Evolutionary conservation across 1,284 basidiomycete genomes (phyloP).

Genomic region (Athelia psychrophila): DNA sequence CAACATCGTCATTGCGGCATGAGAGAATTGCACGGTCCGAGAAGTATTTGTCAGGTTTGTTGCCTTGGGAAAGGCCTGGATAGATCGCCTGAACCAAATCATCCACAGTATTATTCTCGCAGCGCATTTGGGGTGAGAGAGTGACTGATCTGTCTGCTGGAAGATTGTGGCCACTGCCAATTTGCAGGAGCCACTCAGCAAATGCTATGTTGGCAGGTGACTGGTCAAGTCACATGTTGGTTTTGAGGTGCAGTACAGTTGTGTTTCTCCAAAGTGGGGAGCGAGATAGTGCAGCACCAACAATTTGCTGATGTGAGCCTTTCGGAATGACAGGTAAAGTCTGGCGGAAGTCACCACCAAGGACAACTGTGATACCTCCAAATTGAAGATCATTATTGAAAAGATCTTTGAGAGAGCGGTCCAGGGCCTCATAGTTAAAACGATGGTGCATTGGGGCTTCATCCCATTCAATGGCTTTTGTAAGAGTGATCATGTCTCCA

Average conservation of each 20-base stretch:
- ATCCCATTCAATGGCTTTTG: conserved; percentile 35
- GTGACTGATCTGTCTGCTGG: conserved; percentile 11
- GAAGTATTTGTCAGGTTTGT: conserved; percentile 21
- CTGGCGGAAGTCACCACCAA: conserved; percentile 43
- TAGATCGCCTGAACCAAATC: conserved; percentile 24
- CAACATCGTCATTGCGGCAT: conserved; percentile 29
- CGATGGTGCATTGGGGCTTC: conserved; percentile 33
- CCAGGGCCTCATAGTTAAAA: conserved; percentile 27
- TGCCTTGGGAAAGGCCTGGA: conserved; percentile 14
- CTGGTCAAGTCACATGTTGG: conserved; percentile 27
- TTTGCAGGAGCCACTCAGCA: conserved; percentile 28
- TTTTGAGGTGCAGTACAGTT: conserved; percentile 16
- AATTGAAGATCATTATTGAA: conserved; percentile 25
- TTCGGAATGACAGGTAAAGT: conserved; percentile 35
- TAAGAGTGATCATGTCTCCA: conserved; percentile 17
- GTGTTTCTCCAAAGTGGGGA: conserved; percentile 26
- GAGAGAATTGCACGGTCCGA: conserved; percentile 27
- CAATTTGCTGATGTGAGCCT: conserved; percentile 24
- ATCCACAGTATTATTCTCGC: conserved; percentile 3
- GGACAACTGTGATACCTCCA: conserved; percentile 38
- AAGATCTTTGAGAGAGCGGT: conserved; percentile 30
- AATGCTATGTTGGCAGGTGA: conserved; percentile 17
- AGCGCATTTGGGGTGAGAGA: conserved; percentile 20
- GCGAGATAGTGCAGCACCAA: conserved; percentile 22
- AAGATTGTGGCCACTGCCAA: conserved; percentile 24